A percentile compares a stretch with the other conserved stretches of the same genome.
Evolutionary conservation across 495 filamentous ascomycete genomes (phyloP).

Genomic region (Neurospora sp.): DNA sequence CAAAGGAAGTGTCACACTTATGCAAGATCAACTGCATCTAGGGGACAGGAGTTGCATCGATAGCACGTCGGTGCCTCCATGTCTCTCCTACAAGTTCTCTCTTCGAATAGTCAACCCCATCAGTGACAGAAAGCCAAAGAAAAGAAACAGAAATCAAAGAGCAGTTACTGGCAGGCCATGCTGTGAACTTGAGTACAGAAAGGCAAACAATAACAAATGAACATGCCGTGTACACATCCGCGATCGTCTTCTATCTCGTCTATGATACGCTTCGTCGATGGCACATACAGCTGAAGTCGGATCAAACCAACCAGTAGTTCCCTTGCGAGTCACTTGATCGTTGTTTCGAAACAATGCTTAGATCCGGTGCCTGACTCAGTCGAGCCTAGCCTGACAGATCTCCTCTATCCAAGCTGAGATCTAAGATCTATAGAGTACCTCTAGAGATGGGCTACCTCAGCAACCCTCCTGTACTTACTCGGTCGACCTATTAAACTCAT

Average conservation of each 20-base stretch:
- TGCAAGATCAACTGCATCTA: background rate
- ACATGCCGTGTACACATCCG: background rate
- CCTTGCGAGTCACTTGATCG: background rate
- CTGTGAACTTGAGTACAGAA: background rate
- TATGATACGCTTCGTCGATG: background rate
- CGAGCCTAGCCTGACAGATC: background rate
- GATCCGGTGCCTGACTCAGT: background rate
- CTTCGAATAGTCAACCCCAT: background rate
- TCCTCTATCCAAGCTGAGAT: background rate
- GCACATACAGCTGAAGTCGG: background rate
- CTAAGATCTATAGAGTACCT: background rate
- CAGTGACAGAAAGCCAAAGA: background rate
- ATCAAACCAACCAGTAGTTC: background rate
- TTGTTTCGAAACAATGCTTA: background rate
- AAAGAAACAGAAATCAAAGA: background rate
- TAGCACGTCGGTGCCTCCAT: background rate
- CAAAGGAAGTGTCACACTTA: background rate
- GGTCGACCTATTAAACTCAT: conserved; percentile 29
- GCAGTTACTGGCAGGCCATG: background rate
- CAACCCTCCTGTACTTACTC: background rate
- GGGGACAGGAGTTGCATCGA: background rate
- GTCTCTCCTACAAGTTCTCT: background rate
- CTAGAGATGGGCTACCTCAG: background rate
- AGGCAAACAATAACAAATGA: background rate
- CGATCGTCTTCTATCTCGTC: background rate